Evolutionary conservation across 2,329 filamentous ascomycete genomes (phyloP).

Genomic region (Chaetomiaceae sp.): DNA sequence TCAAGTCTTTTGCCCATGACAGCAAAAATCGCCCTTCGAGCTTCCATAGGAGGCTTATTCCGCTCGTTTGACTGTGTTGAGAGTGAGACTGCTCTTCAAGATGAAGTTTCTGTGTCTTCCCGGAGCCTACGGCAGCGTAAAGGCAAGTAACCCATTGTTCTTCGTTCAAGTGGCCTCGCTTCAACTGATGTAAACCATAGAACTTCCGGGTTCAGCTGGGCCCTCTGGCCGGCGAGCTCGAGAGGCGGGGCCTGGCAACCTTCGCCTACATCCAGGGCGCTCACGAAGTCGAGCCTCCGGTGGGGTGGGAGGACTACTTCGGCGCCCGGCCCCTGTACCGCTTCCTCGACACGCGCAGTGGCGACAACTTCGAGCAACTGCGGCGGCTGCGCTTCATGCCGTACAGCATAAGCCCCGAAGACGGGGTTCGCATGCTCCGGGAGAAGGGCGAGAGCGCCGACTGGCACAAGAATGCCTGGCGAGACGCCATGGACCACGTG

Average conservation of each 20-base stretch:
- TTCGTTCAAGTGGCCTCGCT: too few relatives aligned
- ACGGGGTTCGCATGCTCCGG: constrained; percentile 25
- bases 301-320: constrained; percentile 28
- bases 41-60: too few relatives aligned
- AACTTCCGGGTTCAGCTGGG: constrained; percentile 29
- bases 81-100: too few relatives aligned
- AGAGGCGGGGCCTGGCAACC: constrained; percentile 19
- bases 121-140: constrained; percentile 29
- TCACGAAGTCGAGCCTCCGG: constrained; percentile 24
- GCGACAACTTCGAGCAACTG: constrained; percentile 26
- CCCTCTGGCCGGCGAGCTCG: constrained; percentile 24
- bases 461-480: constrained; percentile 21
- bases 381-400: constrained; percentile 25
- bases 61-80: too few relatives aligned
- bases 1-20: too few relatives aligned
- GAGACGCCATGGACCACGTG: constrained; percentile 21
- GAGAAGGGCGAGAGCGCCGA: constrained; percentile 8
- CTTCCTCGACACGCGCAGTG: constrained; percentile 25
- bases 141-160: too few relatives aligned
- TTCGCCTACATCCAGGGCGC: constrained; percentile 26
- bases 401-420: constrained; percentile 23
- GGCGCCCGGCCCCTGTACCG: constrained; percentile 25
- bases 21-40: too few relatives aligned
- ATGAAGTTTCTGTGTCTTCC: constrained; percentile 32
- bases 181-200: too few relatives aligned